Evolutionary conservation across 2,329 filamentous ascomycete genomes (phyloP).

Genomic region (Leptographium galeiforme): DNA sequence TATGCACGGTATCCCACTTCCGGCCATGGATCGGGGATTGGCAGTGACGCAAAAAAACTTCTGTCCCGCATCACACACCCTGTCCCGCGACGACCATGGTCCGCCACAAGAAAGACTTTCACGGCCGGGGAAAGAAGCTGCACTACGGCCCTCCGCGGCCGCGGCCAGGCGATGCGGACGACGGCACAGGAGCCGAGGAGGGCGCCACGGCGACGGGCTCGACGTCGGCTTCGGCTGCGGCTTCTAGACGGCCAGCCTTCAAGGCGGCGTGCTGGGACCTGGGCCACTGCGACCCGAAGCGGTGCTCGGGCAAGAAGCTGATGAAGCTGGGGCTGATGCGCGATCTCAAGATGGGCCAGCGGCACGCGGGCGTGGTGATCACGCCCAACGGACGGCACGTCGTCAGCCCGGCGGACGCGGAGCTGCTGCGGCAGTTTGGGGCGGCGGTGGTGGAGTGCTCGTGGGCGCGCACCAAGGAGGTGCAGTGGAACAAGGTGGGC

Average conservation of each 20-base stretch:
- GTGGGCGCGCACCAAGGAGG: conserved; percentile 84
- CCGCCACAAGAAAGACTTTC: conserved; percentile 86
- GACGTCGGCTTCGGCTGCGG: conserved; percentile 10
- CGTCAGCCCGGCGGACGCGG: conserved; percentile 69
- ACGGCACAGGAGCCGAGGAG: conserved; percentile 27
- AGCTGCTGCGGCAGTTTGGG: conserved; percentile 74
- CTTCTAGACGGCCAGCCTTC: conserved; percentile 38
- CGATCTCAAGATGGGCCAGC: conserved; percentile 80
- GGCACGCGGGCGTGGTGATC: conserved; percentile 82
- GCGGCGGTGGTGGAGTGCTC: conserved; percentile 95
- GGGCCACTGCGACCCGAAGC: conserved; percentile 92
- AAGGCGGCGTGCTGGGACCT: conserved; percentile 97
- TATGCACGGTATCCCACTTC: neutral
- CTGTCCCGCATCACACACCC: neutral
- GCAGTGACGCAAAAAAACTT: neutral
- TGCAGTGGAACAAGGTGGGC: conserved; percentile 83
- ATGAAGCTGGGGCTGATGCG: conserved; percentile 91
- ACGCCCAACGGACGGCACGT: conserved; percentile 85
- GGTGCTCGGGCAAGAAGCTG: conserved; percentile 89
- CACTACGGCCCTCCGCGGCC: conserved; percentile 43
- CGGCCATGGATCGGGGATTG: neutral
- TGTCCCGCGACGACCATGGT: conserved; percentile 48
- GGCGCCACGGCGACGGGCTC: conserved; percentile 16
- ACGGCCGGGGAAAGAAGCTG: conserved; percentile 60
- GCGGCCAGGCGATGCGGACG: conserved; percentile 15